Base-by-base conservation (phyloP, 345 rosid genomes). In the Gynandropsis gynandra region DNA sequence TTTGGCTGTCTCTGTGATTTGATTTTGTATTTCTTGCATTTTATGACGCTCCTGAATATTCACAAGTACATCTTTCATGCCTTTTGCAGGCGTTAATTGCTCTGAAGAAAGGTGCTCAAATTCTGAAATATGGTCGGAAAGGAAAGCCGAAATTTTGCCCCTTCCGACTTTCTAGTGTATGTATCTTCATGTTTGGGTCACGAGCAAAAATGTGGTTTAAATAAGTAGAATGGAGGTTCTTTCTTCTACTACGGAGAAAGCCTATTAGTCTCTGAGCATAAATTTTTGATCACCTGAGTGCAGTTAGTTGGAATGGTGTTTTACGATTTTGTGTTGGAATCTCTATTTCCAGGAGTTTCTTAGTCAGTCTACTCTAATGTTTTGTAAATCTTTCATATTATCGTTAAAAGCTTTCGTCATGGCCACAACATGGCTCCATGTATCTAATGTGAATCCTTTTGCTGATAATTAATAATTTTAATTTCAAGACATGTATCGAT, bases 111-210 rank as follows among this genome's bases (percentile, higher is more conserved):
- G 98, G 98, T 62, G 74, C 89, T 72, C 95, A 82, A 50, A 83
- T 90, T 43, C 72, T 84, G 67, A 90, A 87, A 66, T 84, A 82
- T 79, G 95, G 92, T 75, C 92, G 87, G n/a, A 81, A 90, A 69
- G 98, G 95, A 72, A 90, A 79, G 74, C 98, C 96, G 36, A 86
- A 86, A 78, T 82, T 86, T 66, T 86, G 80, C 54, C 84, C 85
- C 9, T 90, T 90, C 66, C 79, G 93, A 80, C 87, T 90, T 56
- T 84, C 98, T 54, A 72, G 57, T 72, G 98, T 90, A 68, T 80
- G 98, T 68, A 17, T 2, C 11, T 11, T 4, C 16, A 43, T 20
- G 10, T 36, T 35, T 42, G 17, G 64, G 10, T 44, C 43, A 32
- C 16, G 32, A 43, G 29, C 32, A n/a, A 37, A 13, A n/a, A 3